A percentile compares a stretch with the other conserved stretches of the same genome.
These are phyloP conservation scores for Cytospora piceae DNA, from an alignment of 2,329 filamentous ascomycete species.

Conservation along the genomic window DNA sequence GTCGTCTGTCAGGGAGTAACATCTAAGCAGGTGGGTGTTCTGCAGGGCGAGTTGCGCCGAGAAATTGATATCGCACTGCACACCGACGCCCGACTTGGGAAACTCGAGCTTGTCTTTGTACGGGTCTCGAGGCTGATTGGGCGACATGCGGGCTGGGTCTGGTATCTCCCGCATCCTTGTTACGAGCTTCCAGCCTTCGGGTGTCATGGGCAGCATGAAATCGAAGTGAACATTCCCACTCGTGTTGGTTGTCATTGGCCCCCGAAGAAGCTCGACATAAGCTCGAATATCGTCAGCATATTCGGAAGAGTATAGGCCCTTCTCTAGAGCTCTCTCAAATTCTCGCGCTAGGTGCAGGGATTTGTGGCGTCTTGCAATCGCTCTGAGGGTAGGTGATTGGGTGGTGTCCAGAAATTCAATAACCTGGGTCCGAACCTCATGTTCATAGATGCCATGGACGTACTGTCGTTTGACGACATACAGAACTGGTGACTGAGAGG, in stretches of 20 bases:
- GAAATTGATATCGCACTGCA: constrained; percentile 92
- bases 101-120: constrained; percentile 72
- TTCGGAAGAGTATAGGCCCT: constrained; percentile 48
- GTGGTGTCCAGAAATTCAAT: constrained; percentile 38
- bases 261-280: constrained; percentile 57
- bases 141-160: constrained; percentile 54
- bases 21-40: constrained; percentile 80
- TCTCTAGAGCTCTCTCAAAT: constrained; percentile 57
- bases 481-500: constrained; percentile 33
- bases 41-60: constrained; percentile 81
- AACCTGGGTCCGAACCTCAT: constrained; percentile 50
- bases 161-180: constrained; percentile 49
- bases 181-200: constrained; percentile 41
- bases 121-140: constrained; percentile 57
- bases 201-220: constrained; percentile 44
- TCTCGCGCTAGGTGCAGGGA: constrained; percentile 59
- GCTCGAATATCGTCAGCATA: constrained; percentile 45
- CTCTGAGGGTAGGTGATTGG: constrained; percentile 41
- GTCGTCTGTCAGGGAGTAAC: constrained; percentile 78
- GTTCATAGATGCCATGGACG: constrained; percentile 54
- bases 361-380: constrained; percentile 55
- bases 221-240: constrained; percentile 35
- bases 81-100: constrained; percentile 74
- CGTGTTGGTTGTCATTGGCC: constrained; percentile 37
- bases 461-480: constrained; percentile 49